phyloP scores from a whole-genome alignment of 805 yeast species.

The Ogataea polymorpha region DNA sequence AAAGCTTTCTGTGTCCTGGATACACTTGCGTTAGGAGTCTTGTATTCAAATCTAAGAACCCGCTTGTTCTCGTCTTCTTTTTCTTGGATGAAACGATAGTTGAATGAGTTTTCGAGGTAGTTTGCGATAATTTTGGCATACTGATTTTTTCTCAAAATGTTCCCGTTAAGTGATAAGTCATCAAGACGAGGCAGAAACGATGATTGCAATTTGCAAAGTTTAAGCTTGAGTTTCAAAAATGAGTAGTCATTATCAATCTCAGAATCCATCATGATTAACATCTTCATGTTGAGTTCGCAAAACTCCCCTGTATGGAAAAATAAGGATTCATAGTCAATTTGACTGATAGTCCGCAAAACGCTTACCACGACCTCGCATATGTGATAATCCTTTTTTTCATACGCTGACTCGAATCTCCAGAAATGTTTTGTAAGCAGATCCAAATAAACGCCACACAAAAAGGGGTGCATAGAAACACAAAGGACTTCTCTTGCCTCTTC shows the following conservation, averaged over 20 bases:
- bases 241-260: constrained; percentile 18
- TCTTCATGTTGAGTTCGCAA: constrained; percentile 26
- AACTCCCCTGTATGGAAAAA: constrained; percentile 27
- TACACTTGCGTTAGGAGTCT: not conserved
- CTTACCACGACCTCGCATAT: constrained; percentile 30
- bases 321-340: constrained; percentile 24
- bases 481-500: constrained; percentile 73
- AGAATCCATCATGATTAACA: constrained; percentile 22
- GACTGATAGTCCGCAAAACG: constrained; percentile 28
- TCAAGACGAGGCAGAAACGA: constrained; percentile 25
- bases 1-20: constrained; percentile 4
- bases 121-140: constrained; percentile 33
- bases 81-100: constrained; percentile 3
- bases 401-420: constrained; percentile 24
- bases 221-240: constrained; percentile 29
- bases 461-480: constrained; percentile 47
- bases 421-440: constrained; percentile 21
- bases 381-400: constrained; percentile 22
- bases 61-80: constrained; percentile 32
- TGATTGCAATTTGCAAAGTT: constrained; percentile 32
- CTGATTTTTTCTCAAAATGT: constrained; percentile 28
- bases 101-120: constrained; percentile 35
- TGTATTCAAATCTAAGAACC: constrained; percentile 11
- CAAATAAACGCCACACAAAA: constrained; percentile 25
- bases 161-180: constrained; percentile 31